A percentile compares a stretch with the other conserved stretches of the same genome.
Evolutionary conservation across 371 early-diverging fungal genomes (phyloP).

Genomic region (Pancytospora epiphaga): DNA sequence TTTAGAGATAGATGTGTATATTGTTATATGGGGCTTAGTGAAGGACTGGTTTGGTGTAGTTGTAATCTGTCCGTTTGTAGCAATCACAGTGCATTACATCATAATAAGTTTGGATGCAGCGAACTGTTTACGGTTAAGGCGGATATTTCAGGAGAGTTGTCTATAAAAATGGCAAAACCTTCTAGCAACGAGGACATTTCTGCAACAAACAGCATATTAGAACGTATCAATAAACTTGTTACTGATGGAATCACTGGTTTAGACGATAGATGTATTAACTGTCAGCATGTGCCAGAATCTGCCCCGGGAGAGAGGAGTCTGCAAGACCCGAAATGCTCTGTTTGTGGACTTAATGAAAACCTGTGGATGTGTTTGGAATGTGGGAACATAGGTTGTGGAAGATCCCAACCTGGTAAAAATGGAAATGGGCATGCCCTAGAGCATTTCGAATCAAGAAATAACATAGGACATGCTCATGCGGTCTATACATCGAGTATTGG

Average conservation of each 20-base stretch:
- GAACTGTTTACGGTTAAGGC: conserved; percentile 9
- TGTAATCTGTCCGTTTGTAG: conserved; percentile 41
- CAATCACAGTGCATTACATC: conserved; percentile 24
- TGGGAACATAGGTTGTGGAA: conserved; percentile 65
- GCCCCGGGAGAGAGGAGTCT: neutral
- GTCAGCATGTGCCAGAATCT: neutral
- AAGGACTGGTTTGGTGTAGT: conserved; percentile 32
- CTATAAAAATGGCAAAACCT: neutral
- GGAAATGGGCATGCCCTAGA: conserved; percentile 90
- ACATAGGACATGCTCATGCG: conserved; percentile 67
- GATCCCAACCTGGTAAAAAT: conserved; percentile 82
- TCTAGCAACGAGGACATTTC: neutral
- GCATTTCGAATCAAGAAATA: conserved; percentile 68
- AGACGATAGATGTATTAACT: neutral
- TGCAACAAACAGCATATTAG: neutral
- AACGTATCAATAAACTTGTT: neutral
- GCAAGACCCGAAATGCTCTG: conserved; percentile 59
- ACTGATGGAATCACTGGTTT: neutral
- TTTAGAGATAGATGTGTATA: conserved; percentile 47
- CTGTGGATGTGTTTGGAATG: conserved; percentile 66
- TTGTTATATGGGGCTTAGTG: conserved; percentile 25
- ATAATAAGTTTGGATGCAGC: conserved; percentile 12
- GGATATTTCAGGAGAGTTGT: conserved; percentile 1
- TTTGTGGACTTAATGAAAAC: conserved; percentile 75
- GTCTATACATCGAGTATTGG: conserved; percentile 57